Base-by-base conservation (phyloP, 208 protist genomes). In the Borovskyia barvae region DNA sequence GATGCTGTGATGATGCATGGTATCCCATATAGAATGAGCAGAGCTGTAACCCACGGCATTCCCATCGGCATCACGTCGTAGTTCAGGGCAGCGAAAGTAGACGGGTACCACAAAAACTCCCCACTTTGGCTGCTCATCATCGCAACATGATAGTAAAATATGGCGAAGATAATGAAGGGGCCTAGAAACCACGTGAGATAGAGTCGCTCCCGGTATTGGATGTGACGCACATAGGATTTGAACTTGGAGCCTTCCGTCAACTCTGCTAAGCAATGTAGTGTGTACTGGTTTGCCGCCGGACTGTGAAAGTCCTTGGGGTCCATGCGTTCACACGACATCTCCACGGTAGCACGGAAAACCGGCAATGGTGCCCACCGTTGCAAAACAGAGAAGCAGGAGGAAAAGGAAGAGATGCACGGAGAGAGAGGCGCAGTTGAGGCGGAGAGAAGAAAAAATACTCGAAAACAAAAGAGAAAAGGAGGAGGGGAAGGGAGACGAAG, bases 161-260 rank as follows among this genome's bases (percentile, higher is more conserved):
- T 69, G 26, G 68, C 62, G 19, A 72, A 65, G 14, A 92, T 46
- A 3, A 66, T 71, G 49, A 93, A 71, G 1, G 70, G 76, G 26
- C 67, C 68, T 8, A 93, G 66, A 45, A 93, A 82, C 86, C 86
- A 93, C 22, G 72, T 72, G 40, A 88, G 47, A 32, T 81, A 83
- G 14, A 93, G 54, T 2, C 64, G 61, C 55, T 87, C 80, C 45
- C 62, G 74, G 65, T 93, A 90, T 49, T 84, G 74, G 17, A 82
- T 30, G 42, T 93, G 79, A 1, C 46, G 56, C n/a, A 74, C 53
- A 43, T 90, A 93, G 6, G 65, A 59, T 45, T 70, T 42, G 56
- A 82, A 93, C 54, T 59, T 49, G n/a, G 83, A 75, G 33, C 68
- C 75, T 1, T 52, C 46, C 22, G 64, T 63, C 6, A 93, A 49